Conservation (phyloP, 257 asterid genomes). For the Apocynum venetum region DNA sequence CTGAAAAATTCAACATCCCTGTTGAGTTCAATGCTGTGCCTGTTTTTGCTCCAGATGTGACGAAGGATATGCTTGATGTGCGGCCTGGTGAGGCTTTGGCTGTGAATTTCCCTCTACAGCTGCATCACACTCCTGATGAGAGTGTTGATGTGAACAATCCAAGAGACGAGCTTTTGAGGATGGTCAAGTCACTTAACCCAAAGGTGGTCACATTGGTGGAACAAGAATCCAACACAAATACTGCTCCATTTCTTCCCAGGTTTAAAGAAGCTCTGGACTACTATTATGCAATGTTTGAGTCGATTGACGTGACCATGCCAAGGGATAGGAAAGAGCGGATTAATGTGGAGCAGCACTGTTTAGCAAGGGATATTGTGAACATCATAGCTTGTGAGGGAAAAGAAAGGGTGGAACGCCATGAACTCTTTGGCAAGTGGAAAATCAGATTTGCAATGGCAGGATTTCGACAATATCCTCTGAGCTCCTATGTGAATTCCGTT, state of each 20-base stretch:
- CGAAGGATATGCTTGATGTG: constrained; percentile 58
- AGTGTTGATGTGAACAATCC: constrained; percentile 84
- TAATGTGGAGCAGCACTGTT: constrained; percentile 83
- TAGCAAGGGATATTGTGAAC: constrained; percentile 90
- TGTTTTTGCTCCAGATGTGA: constrained; percentile 62
- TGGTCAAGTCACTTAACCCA: constrained; percentile 65
- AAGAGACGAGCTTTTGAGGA: constrained; percentile 74
- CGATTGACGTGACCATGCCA: constrained; percentile 63
- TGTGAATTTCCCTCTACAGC: constrained; percentile 81
- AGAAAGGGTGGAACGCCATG: constrained; percentile 89
- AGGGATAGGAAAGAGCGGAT: constrained; percentile 80
- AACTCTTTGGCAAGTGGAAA: constrained; percentile 89
- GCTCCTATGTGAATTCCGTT: constrained; percentile 76
- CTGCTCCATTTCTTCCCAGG: constrained; percentile 70
- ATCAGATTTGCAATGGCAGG: constrained; percentile 83
- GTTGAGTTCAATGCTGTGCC: constrained; percentile 85
- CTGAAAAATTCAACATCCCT: constrained; percentile 59
- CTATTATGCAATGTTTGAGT: constrained; percentile 83
- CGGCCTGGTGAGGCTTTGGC: constrained; percentile 80
- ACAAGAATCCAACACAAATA: constrained; percentile 90
- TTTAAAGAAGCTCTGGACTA: constrained; percentile 66
- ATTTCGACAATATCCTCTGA: constrained; percentile 57
- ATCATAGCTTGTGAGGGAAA: constrained; percentile 88
- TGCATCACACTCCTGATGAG: constrained; percentile 92
- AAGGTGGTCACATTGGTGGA: constrained; percentile 80